phyloP scores from a whole-genome alignment of 2,329 filamentous ascomycete genomes.

The Arthrinium phaeospermum region DNA sequence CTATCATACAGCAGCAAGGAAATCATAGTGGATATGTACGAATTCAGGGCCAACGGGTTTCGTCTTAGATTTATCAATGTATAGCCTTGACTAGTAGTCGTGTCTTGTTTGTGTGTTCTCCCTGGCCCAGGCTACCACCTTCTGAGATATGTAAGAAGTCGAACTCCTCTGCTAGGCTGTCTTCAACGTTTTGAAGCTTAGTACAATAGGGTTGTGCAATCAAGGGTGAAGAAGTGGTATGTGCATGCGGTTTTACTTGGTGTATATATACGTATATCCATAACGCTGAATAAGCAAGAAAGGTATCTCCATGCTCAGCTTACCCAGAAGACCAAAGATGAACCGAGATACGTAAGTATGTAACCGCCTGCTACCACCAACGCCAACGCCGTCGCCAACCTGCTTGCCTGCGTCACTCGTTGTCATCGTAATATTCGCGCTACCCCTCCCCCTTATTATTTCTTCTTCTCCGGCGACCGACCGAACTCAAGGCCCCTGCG shows the following conservation, averaged over 20 bases:
- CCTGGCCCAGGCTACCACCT: too few species aligned
- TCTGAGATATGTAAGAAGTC: too few species aligned
- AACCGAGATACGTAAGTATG: background rate
- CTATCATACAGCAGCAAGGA: background rate
- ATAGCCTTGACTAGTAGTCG: too few species aligned
- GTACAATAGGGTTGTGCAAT: too few species aligned
- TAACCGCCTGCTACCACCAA: too few species aligned
- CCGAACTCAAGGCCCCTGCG: slow-evolving; percentile 44
- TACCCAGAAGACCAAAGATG: background rate
- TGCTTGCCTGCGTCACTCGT: too few species aligned
- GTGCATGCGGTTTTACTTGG: background rate
- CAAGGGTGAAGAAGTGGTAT: too few species aligned
- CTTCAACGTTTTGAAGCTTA: too few species aligned
- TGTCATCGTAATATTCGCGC: background rate
- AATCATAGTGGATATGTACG: background rate
- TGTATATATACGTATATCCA: background rate
- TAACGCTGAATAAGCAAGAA: too few species aligned
- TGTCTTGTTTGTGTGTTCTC: too few species aligned
- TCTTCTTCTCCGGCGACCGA: background rate
- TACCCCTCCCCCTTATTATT: background rate
- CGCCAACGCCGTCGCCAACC: too few species aligned
- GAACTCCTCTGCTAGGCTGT: too few species aligned
- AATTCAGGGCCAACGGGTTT: background rate
- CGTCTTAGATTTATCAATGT: background rate
- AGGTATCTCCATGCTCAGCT: background rate